A percentile compares a stretch with the other conserved stretches of the same genome.
phyloP scores from a whole-genome alignment of 2,329 filamentous ascomycete species.

The Zalaria obscura region DNA sequence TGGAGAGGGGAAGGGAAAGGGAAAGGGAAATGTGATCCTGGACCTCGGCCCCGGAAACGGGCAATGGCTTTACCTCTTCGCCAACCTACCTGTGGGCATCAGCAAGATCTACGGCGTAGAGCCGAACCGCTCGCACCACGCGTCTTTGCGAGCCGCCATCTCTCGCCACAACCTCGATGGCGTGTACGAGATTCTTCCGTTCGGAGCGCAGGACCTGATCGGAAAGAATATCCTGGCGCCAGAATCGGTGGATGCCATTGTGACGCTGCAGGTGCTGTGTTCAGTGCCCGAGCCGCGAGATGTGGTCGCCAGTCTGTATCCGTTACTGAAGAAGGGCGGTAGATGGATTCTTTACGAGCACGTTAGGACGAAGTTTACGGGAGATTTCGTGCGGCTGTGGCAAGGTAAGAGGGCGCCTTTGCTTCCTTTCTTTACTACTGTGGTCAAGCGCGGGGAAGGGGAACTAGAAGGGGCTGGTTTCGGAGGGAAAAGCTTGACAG shows the following conservation, averaged over 20 bases:
- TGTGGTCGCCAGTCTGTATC: constrained; percentile 42
- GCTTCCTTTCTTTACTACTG: neutral
- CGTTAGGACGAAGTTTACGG: constrained; percentile 26
- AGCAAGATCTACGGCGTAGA: constrained; percentile 47
- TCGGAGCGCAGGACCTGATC: constrained; percentile 48
- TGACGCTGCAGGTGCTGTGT: constrained; percentile 48
- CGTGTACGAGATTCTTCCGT: constrained; percentile 47
- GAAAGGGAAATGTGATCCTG: too few species aligned
- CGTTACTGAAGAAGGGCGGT: constrained; percentile 45
- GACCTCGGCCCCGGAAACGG: constrained; percentile 51
- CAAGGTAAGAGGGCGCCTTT: constrained; percentile 14
- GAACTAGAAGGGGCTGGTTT: too few species aligned
- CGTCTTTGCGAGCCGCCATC: constrained; percentile 32
- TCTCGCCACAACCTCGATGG: constrained; percentile 38
- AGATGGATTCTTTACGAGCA: constrained; percentile 52
- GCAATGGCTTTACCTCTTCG: constrained; percentile 44
- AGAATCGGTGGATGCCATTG: constrained; percentile 44
- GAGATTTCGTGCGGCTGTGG: constrained; percentile 19
- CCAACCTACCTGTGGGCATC: constrained; percentile 10
- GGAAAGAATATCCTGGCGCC: too few species aligned
- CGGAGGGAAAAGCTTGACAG: too few species aligned
- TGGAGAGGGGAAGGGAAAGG: too few species aligned
- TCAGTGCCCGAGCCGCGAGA: constrained; percentile 45
- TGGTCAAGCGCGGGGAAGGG: too few species aligned
- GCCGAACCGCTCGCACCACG: constrained; percentile 43